Base-by-base conservation (phyloP, 2,329 filamentous ascomycete genomes). In the Epichloe glyceriae region DNA sequence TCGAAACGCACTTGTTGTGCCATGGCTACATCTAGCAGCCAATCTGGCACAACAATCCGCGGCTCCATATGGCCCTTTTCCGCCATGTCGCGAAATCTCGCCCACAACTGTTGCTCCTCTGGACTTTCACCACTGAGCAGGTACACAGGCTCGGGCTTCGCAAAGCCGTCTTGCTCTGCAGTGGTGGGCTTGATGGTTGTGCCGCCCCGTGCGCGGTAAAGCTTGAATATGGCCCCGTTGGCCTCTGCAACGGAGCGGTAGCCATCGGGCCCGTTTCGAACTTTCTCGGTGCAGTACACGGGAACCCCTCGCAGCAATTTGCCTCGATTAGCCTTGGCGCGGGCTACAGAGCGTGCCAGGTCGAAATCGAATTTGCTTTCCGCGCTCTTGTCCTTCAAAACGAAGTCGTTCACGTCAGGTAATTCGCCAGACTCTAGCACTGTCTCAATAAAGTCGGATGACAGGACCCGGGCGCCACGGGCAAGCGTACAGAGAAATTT, bases 401-500 rank as follows among this genome's bases (percentile, higher is more conserved):
- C 64, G 61, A 84, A 90, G 10, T 86, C 74, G 1, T 82, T 70
- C 0, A 83, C 72, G 20, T 82, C 70, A 0, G 85, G 79, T 8
- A 86, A 63, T 60, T 81, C 73, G 55, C 85, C 80, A 34, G 80
- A 73, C 44, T 86, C 80, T 11, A 97, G 73, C 45, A 85, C 88
- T 22, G 79, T 74, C 51, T 91, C 86, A 52, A 98, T 79, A 65
- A 88, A 98, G 8, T 79, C 75, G 0, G 84, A 85, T 44, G 82
- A 82, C 50, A 97, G 77, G 42, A 97, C 79, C 1, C 79, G 76
- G 0, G 89, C 88, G 0, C 86, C 89, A 53, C 81, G 82, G 17
- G 93, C 89, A 30, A 98, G 71, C 12, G 89, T 88, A 54, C 84
- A 85, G 47, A 97, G 82, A 63, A 98, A 98, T 63, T 98, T 98